Evolutionary conservation across 2,329 filamentous ascomycete species (phyloP), one percentile per base, ranked within the genome.

Genomic region (Hymenoscyphus linearis): DNA sequence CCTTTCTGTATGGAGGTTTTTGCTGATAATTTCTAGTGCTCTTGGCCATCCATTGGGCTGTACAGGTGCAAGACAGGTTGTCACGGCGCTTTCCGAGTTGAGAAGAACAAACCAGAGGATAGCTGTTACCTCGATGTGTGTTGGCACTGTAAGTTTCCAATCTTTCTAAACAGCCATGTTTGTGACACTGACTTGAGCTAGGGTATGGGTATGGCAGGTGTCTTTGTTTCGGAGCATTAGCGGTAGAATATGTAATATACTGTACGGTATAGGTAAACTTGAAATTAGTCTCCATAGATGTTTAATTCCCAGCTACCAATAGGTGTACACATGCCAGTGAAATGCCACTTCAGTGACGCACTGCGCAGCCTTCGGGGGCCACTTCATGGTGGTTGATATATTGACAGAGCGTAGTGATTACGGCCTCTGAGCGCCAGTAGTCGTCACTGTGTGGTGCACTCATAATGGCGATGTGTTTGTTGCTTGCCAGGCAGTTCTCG

Each of bases 21-120:
- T 61, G 36, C 55, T 63, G 14, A 60, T 4, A 13, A 7, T 10
- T 27, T 50, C 14, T 35, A 70, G 68, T 74, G 93, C 93, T 9
- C 96, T 97, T 71, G 92, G 93, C 13, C 93, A 98, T 78, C 93
- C 93, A 1, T 83, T 98, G 16, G 93, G 93, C 62, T 96, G 92
- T 78, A 98, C 93, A 0, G 93, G 93, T 59, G 90, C 93, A 12
- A 83, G 93, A 71, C 93, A 97, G 79, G 90, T 98, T 56, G 92
- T 90, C 71, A 98, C 93, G 14, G 78, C 97, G 70, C 79, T 98
- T 64, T 95, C 91, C 63, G 93, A 97, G 83, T 78, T 98, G 67
- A 88, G 85, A 81, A 82, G 93, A 73, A 93, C 85, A 59, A 85
- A 87, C 65, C 83, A 95, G 82, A 89, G 88, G 82, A 79, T 98